Conservation (phyloP, 2,329 filamentous ascomycete genomes). For the Tolypocladium capitatum region DNA sequence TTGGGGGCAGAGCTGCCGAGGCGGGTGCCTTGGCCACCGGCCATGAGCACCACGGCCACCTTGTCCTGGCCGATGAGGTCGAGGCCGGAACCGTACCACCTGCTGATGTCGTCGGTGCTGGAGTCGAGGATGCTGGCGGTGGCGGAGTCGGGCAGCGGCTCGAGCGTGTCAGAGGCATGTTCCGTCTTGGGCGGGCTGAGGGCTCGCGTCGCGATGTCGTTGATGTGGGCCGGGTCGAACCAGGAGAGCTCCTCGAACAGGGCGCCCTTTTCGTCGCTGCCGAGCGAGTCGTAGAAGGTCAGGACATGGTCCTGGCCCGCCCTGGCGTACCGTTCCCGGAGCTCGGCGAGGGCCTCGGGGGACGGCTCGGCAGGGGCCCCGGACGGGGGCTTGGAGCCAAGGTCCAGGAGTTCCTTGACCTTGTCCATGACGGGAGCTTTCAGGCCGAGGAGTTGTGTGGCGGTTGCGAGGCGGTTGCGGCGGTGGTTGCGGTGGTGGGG, state of each 20-base stretch:
- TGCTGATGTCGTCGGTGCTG: constrained; percentile 58
- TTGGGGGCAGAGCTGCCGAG: constrained; percentile 92
- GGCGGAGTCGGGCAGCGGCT: constrained; percentile 77
- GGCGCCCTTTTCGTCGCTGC: constrained; percentile 55
- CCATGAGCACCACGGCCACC: constrained; percentile 85
- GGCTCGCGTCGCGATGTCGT: constrained; percentile 69
- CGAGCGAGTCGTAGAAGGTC: constrained; percentile 69
- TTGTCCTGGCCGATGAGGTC: constrained; percentile 68
- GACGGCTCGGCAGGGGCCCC: constrained; percentile 39
- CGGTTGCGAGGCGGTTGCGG: background rate
- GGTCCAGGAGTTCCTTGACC: constrained; percentile 28
- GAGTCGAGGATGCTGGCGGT: constrained; percentile 89
- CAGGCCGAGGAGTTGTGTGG: constrained; percentile 8
- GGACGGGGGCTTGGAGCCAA: constrained; percentile 17
- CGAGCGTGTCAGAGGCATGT: constrained; percentile 45
- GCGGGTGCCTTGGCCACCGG: constrained; percentile 89
- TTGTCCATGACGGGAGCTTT: constrained; percentile 23
- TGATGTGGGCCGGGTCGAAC: constrained; percentile 80
- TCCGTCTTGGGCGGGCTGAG: constrained; percentile 62
- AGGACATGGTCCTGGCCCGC: constrained; percentile 71
- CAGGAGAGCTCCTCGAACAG: constrained; percentile 70
- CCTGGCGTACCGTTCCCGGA: constrained; percentile 62
- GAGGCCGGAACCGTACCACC: constrained; percentile 74
- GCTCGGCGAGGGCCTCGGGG: constrained; percentile 49
- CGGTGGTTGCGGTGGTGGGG: no score